Evolutionary conservation across 2,329 filamentous ascomycete species (phyloP), one percentile per base, ranked within the genome.

Genomic region (Pezicula carpinea): DNA sequence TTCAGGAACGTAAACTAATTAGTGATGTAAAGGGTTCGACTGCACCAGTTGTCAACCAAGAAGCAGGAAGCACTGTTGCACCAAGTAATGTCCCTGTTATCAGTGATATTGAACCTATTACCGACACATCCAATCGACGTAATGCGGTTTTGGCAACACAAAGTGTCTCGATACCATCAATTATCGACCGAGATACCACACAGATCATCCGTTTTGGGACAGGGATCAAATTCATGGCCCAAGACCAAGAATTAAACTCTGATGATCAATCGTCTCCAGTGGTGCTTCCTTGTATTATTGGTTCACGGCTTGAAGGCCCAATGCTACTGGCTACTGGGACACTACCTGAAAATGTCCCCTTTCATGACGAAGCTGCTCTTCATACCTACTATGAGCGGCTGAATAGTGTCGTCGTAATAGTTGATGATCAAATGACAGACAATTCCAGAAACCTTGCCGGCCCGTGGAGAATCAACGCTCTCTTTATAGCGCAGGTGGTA

Each of bases 371-470:
- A 47, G 21, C n/a, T 39, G 11, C 50, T 46, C 52, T 56, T 10
- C 44, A 52, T 17, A 15, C 46, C 44, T 48, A 58, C 17, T 53
- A 58, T 34, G 43, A 52, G 3, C 44, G 53, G 32, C 53, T 57
- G 7, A 50, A 51, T n/a, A 50, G 45, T 5, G 36, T 55, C 26
- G 49, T 64, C 6, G 54, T 64, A n/a, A 48, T 62, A 31, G 59
- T 62, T 19, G 56, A 62, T 13, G 59, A 63, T 21, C 50, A 52
- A 42, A 64, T 64, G 61, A 60, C 58, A 15, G 61, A 64, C 34
- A 61, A 63, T 51, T 58, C 61, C 19, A 54, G 61, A 31, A 61
- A 60, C 38, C 53, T 64, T 14, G 57, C 60, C 19, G 50, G 53
- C 13, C 19, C 53, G 14, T 54, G 53, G 19, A 51, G 61, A 47